These are phyloP conservation scores for Sclerotinia borealis DNA, from an alignment of 2,329 filamentous ascomycete genomes.

Conservation along the genomic window DNA sequence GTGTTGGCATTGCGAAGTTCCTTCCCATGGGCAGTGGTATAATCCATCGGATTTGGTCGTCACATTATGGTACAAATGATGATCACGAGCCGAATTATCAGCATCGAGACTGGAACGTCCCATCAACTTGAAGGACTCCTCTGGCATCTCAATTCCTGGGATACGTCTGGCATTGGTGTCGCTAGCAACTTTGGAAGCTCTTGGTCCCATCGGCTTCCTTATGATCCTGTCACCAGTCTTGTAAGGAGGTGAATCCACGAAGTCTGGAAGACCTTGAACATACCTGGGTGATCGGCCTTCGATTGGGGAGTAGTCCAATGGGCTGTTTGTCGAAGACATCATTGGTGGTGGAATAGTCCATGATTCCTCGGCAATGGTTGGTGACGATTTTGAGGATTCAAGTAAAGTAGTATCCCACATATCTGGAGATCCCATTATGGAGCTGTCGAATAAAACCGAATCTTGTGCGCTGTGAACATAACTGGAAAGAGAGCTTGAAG, in stretches of 20 bases:
- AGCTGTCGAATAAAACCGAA: slow-evolving; percentile 24
- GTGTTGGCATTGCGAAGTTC: slow-evolving; percentile 71
- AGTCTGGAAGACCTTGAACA: slow-evolving; percentile 26
- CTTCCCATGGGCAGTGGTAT: slow-evolving; percentile 88
- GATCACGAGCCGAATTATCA: slow-evolving; percentile 48
- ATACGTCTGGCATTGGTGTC: slow-evolving; percentile 22
- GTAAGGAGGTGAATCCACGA: slow-evolving; percentile 29
- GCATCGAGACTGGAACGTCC: slow-evolving; percentile 30
- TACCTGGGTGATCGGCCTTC: slow-evolving; percentile 31
- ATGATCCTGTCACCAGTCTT: slow-evolving; percentile 25
- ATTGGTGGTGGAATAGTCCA: slow-evolving; percentile 25
- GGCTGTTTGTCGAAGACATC: slow-evolving; percentile 25
- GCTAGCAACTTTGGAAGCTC: slow-evolving; percentile 29
- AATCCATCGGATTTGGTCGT: slow-evolving; percentile 63
- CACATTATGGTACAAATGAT: slow-evolving; percentile 65
- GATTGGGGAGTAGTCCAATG: slow-evolving; percentile 28
- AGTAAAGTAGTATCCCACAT: slow-evolving; percentile 27
- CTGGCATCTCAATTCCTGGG: slow-evolving; percentile 24
- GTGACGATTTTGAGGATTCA: slow-evolving; percentile 29
- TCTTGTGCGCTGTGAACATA: slow-evolving; percentile 15
- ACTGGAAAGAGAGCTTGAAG: slow-evolving; percentile 20
- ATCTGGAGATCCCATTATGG: slow-evolving; percentile 19
- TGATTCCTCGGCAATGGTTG: slow-evolving; percentile 19
- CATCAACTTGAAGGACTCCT: slow-evolving; percentile 28
- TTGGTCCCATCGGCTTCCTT: slow-evolving; percentile 29